These are phyloP conservation scores for Pilaira anomala DNA, from an alignment of 192 early-diverging fungal genomes.

Conservation along the genomic window DNA sequence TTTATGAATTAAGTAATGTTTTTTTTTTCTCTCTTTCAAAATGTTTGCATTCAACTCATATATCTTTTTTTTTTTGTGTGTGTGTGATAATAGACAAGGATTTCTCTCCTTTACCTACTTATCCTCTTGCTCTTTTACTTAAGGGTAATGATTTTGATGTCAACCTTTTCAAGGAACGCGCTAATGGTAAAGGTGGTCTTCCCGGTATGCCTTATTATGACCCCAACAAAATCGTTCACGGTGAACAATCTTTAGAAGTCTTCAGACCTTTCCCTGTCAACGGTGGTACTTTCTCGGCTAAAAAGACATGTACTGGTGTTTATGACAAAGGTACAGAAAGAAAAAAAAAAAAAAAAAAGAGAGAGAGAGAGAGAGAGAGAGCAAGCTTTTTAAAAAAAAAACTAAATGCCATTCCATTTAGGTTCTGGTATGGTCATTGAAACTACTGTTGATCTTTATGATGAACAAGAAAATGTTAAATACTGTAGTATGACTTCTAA, in stretches of 20 bases:
- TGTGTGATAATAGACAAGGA: constrained; percentile 34
- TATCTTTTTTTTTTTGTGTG: constrained; percentile 5
- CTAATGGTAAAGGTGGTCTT: constrained; percentile 38
- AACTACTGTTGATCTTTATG: constrained; percentile 45
- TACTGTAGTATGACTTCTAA: constrained; percentile 48
- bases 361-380: background rate
- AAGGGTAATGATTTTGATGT: constrained; percentile 43
- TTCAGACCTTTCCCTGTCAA: constrained; percentile 53
- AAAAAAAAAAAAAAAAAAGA: too few relatives aligned
- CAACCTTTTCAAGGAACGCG: constrained; percentile 40
- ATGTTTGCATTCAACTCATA: background rate
- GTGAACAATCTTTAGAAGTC: constrained; percentile 65
- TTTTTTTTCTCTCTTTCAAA: too few relatives aligned
- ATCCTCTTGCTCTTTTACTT: constrained; percentile 61
- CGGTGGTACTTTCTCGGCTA: constrained; percentile 54
- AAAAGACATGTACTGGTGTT: constrained; percentile 59
- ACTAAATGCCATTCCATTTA: background rate
- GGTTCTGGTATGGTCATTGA: constrained; percentile 65
- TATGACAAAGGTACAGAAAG: constrained; percentile 61
- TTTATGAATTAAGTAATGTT: constrained; percentile 65
- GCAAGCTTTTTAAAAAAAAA: background rate
- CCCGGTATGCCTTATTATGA: constrained; percentile 65
- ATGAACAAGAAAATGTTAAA: constrained; percentile 34
- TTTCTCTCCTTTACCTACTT: constrained; percentile 66
- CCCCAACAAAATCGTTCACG: constrained; percentile 66